These are phyloP conservation scores for Lecanosticta acicola DNA, from an alignment of 2,329 filamentous ascomycete genomes.

Conservation along the genomic window DNA sequence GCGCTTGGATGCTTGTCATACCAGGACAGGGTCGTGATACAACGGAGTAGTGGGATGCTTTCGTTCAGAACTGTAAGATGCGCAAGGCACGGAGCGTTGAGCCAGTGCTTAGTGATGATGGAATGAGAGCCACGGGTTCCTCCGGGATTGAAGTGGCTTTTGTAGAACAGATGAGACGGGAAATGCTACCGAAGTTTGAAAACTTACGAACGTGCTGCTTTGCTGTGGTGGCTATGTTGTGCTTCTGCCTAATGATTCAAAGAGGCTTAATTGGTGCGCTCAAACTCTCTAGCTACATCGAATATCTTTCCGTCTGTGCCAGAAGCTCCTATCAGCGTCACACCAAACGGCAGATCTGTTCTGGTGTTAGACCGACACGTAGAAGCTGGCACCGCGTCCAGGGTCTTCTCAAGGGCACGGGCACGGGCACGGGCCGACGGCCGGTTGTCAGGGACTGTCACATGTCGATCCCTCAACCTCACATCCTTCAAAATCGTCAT, in stretches of 20 bases:
- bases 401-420: too few relatives aligned
- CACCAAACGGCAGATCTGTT: slow-evolving; percentile 36
- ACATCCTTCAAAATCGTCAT: too few relatives aligned
- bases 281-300: slow-evolving; percentile 35
- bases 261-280: slow-evolving; percentile 16
- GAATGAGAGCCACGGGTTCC: too few relatives aligned
- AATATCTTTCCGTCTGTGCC: slow-evolving; percentile 38
- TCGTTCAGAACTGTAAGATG: not conserved
- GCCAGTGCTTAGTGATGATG: too few relatives aligned
- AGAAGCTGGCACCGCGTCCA: slow-evolving; percentile 50
- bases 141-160: not conserved
- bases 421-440: too few relatives aligned
- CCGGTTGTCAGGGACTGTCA: too few relatives aligned
- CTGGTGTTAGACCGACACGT: slow-evolving; percentile 28
- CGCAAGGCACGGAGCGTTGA: too few relatives aligned
- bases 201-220: not conserved
- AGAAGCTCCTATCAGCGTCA: slow-evolving; percentile 36
- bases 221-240: too few relatives aligned
- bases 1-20: slow-evolving; percentile 6
- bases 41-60: not conserved
- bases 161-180: slow-evolving; percentile 2
- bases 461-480: too few relatives aligned
- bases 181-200: not conserved
- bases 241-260: too few relatives aligned
- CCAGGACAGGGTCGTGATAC: not conserved